Evolutionary conservation across 352 stramenopile genomes (phyloP).

Genomic region (Blastocystis sp.): DNA sequence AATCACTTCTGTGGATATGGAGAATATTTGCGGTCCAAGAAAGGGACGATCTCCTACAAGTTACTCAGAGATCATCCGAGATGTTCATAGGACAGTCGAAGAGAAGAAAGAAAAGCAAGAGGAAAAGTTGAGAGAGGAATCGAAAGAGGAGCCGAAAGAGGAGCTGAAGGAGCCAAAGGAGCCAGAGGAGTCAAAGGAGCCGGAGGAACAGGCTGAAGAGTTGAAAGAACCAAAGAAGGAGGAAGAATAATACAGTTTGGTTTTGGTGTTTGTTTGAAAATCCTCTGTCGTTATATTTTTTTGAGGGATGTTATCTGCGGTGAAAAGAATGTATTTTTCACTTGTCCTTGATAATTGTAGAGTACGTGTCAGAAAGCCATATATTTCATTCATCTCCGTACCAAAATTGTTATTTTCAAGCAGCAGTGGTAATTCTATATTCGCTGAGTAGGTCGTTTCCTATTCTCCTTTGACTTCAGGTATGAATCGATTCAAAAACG

Average conservation of each 20-base stretch:
- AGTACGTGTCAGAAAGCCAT: neutral
- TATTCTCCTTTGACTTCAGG: neutral
- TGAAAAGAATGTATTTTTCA: neutral
- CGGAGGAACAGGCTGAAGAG: neutral
- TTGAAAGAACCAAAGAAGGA: neutral
- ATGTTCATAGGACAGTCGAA: neutral
- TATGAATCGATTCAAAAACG: constrained; percentile 53
- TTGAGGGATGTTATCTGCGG: neutral
- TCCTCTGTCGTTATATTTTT: neutral
- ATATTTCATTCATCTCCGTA: neutral
- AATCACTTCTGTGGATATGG: constrained; percentile 45
- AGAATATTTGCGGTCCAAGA: constrained; percentile 2
- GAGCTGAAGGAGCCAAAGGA: neutral
- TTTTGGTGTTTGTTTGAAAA: neutral
- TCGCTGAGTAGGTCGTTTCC: neutral
- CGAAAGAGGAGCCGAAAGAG: neutral
- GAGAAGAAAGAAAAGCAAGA: constrained; percentile 19
- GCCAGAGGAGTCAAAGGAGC: neutral
- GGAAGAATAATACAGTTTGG: neutral
- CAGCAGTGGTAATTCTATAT: too few relatives aligned
- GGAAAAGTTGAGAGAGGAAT: neutral
- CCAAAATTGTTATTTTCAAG: neutral
- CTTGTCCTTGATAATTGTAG: neutral
- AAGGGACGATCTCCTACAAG: neutral
- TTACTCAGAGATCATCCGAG: constrained; percentile 46